These are phyloP conservation scores for Quercus ilex DNA, from an alignment of 306 rosid genomes.

Conservation along the genomic window DNA sequence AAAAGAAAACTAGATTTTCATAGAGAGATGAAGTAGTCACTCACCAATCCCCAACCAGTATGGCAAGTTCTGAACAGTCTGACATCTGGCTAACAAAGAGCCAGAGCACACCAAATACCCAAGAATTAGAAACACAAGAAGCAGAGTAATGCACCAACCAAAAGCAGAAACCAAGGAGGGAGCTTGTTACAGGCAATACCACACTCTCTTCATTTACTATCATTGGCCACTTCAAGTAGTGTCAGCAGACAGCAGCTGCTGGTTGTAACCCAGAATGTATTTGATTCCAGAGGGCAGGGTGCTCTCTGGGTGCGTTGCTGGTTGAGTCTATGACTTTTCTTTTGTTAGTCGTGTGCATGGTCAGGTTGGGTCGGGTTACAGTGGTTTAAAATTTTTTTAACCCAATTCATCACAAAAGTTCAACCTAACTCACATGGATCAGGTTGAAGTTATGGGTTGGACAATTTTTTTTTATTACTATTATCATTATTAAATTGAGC, in stretches of 20 bases:
- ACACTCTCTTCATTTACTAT: constrained; percentile 53
- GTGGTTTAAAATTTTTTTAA: too few species aligned
- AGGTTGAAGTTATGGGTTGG: too few species aligned
- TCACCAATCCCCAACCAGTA: constrained; percentile 41
- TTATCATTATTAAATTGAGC: too few species aligned
- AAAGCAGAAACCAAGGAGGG: constrained; percentile 81
- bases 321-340: too few species aligned
- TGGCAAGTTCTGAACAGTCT: constrained; percentile 42
- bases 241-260: constrained; percentile 52
- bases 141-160: constrained; percentile 53
- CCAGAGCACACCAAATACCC: constrained; percentile 72
- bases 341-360: too few species aligned
- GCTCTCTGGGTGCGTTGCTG: too few species aligned
- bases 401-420: too few species aligned
- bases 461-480: too few species aligned
- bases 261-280: constrained; percentile 41
- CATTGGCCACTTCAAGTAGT: constrained; percentile 72
- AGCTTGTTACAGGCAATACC: constrained; percentile 71
- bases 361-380: too few species aligned
- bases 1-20: not conserved
- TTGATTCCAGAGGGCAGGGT: not conserved
- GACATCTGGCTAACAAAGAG: constrained; percentile 45
- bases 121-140: constrained; percentile 20
- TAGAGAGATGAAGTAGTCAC: constrained; percentile 2
- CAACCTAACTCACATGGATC: too few species aligned